Evolutionary conservation across 495 filamentous ascomycete genomes (phyloP), one percentile per base, ranked within the genome.

Genomic region (Aspergillus funiculosus): DNA sequence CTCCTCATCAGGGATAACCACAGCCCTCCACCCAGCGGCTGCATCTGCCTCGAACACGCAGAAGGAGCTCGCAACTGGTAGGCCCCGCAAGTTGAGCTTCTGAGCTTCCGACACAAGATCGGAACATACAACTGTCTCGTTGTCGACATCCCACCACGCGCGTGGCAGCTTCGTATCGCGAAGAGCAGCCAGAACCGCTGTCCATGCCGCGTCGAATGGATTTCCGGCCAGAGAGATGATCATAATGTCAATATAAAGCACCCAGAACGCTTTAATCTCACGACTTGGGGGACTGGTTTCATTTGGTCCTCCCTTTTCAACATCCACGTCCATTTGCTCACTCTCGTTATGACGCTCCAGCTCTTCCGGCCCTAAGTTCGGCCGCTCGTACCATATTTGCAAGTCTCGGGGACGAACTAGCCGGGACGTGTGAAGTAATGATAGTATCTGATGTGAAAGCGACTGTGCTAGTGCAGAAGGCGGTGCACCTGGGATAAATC

Each of bases 201-300:
- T 76, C 91, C 90, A 97, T 0, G 87, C 86, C 2, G 83, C 85
- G 51, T 97, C 90, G 53, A 97, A 89, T 10, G 87, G 77, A 57
- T 90, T 94, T 0, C 91, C 91, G 39, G 94, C 90, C 10, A 94
- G 77, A 0, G 87, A 91, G 42, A 96, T 81, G 60, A 94, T 87
- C 58, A 95, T 76, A 18, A 94, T 64, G 63, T 95, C 89, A 48
- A 98, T 89, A 56, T 95, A 95, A 2, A 98, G 79, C 7, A 83
- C 81, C 91, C 91, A 98, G 60, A 88, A 97, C 4, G 81, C 90
- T 61, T 87, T 88, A 24, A 88, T 68, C 55, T 84, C 76, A 19
- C 57, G 63, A 32, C 60, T 46, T 31, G 55, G 44, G 6, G 32
- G 39, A 17, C 19, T 34, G 11, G 17, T 39, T 20, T 51, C 44